phyloP scores from a whole-genome alignment of 176 grass and related monocot genomes.

The Raddia guianensis region DNA sequence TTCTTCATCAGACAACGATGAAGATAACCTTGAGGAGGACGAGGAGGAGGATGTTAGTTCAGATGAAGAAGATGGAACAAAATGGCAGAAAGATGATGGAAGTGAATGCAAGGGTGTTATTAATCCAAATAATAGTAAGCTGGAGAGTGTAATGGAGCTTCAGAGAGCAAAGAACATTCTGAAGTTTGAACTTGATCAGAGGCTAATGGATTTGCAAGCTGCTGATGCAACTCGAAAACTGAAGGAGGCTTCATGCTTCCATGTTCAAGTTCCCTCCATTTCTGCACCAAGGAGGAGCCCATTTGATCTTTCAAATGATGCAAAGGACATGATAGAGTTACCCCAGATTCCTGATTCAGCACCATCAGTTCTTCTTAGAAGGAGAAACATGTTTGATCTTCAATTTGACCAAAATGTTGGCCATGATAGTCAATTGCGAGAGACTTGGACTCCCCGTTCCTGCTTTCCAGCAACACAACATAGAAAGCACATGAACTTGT shows the following conservation, averaged over 20 bases:
- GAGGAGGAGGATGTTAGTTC: conserved; percentile 35
- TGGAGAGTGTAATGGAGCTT: conserved; percentile 46
- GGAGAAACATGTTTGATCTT: conserved; percentile 53
- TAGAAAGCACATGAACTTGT: conserved; percentile 35
- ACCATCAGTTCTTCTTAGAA: conserved; percentile 48
- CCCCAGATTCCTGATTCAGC: conserved; percentile 60
- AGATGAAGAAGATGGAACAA: conserved; percentile 36
- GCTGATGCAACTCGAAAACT: conserved; percentile 47
- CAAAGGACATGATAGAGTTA: conserved; percentile 53
- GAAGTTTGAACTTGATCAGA: conserved; percentile 59
- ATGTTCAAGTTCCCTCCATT: conserved; percentile 57
- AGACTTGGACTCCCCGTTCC: conserved; percentile 52
- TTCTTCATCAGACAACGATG: conserved; percentile 40
- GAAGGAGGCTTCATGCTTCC: conserved; percentile 56
- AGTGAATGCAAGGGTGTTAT: not conserved
- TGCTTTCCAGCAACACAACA: conserved; percentile 14
- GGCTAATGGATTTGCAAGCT: conserved; percentile 51
- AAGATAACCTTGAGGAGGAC: conserved; percentile 36
- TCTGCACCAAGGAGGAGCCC: conserved; percentile 39
- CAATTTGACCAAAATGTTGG: conserved; percentile 39
- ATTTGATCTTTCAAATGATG: not conserved
- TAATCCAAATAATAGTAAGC: conserved; percentile 15
- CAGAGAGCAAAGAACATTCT: conserved; percentile 55
- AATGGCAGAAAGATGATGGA: conserved; percentile 33
- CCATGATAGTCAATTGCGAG: conserved; percentile 5